Evolutionary conservation across 306 rosid species (phyloP).

Genomic region (Cucurbita pepo): DNA sequence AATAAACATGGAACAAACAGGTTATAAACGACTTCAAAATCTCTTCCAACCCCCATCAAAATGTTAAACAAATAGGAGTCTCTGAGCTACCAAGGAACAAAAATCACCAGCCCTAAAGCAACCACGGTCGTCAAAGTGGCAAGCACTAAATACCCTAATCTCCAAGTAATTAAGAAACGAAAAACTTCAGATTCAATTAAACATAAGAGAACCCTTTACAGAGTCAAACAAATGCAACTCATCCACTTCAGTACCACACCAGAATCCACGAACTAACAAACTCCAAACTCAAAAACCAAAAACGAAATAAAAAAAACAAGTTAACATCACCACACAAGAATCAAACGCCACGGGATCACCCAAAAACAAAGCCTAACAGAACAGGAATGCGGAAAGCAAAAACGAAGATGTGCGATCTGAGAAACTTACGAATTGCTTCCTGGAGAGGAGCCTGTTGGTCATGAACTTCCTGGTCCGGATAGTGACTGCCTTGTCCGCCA

Average conservation of each 20-base stretch:
- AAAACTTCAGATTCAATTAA: background rate
- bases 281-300: background rate
- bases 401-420: background rate
- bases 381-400: background rate
- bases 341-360: background rate
- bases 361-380: background rate
- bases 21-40: background rate
- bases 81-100: background rate
- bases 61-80: background rate
- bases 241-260: background rate
- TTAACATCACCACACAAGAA: background rate
- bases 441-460: constrained; percentile 82
- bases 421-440: constrained; percentile 76
- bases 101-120: background rate
- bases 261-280: background rate
- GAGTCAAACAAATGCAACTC: background rate
- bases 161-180: background rate
- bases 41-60: background rate
- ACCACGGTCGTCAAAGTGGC: background rate
- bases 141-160: background rate
- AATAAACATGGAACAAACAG: background rate
- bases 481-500: constrained; percentile 90
- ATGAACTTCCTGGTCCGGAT: constrained; percentile 81
- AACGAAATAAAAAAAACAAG: background rate
- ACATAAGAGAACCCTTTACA: background rate